Base-by-base conservation (phyloP, 2,329 filamentous ascomycete species). In the Ascochyta koolunga region DNA sequence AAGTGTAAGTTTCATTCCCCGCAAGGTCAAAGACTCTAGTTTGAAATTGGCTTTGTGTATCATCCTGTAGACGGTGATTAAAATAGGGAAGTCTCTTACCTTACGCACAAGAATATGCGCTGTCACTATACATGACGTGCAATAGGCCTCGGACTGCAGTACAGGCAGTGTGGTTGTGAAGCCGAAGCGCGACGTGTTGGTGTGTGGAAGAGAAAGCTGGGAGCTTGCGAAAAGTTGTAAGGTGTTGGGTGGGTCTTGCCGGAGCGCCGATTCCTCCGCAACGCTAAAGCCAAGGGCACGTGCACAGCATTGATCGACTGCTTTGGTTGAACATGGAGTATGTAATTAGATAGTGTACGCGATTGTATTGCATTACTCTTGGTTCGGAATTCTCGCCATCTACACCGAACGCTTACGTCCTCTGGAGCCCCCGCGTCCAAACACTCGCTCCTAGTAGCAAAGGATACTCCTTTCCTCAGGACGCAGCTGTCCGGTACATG, bases 21-120 rank as follows among this genome's bases (percentile, higher is more conserved):
- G 56, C 38, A 62, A 68, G 74, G 73, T 77, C 74, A 77, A 77
- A 77, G 74, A 77, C 74, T 77, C 74, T 76, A 77, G 73, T 77
- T 77, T 77, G 73, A 69, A 71, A 66, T 68, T 68, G 69, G 72
- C 72, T 74, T 71, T 72, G 65, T 70, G 64, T 72, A 66, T 77
- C 74, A 76, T 77, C 74, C 72, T 69, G 56, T 64, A 65, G 57
- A 54, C 50, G 58, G 49, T 47, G 44, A 45, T 42, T 40, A 37
- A 19, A 36, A 50, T 40, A 21, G 16, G 13, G 40, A 53, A 44
- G 32, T 44, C 19, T 58, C 67, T 39, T 64, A 60, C 65, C 55
- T 55, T 18, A n/a, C 16, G n/a, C 18, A 38, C 21, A 15, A 19
- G 15, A 33, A 33, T 31, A 32, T 10, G 38, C 43, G 47, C 24